These are phyloP conservation scores for Saturnispora saitoi DNA, from an alignment of 805 yeast species.

Conservation along the genomic window DNA sequence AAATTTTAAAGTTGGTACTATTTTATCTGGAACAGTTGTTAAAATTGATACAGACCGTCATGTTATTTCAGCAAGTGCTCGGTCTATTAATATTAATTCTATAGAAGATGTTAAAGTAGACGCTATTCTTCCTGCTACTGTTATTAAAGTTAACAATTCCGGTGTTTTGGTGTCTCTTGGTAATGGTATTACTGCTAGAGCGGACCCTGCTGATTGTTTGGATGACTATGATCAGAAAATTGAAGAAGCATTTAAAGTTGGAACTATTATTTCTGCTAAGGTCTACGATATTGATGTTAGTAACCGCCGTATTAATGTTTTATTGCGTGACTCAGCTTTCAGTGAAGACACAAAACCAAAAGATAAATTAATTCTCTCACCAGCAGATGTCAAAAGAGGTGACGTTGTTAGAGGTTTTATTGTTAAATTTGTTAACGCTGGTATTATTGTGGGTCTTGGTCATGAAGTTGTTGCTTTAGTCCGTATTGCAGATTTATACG, in stretches of 20 bases:
- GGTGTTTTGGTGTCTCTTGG: conserved; percentile 65
- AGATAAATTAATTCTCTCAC: conserved; percentile 41
- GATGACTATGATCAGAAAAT: conserved; percentile 53
- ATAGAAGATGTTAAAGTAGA: conserved; percentile 48
- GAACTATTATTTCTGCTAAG: conserved; percentile 51
- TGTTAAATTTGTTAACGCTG: conserved; percentile 62
- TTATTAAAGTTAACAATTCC: conserved; percentile 48
- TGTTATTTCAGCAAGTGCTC: conserved; percentile 30
- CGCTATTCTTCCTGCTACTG: conserved; percentile 49
- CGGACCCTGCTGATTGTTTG: conserved; percentile 71
- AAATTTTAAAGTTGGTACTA: conserved; percentile 66
- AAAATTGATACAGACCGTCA: conserved; percentile 47
- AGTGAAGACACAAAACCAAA: conserved; percentile 29
- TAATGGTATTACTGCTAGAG: conserved; percentile 49
- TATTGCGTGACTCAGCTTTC: conserved; percentile 40
- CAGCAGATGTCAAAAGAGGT: conserved; percentile 54
- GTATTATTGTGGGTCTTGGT: conserved; percentile 71
- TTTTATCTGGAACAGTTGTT: conserved; percentile 49
- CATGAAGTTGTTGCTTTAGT: conserved; percentile 68
- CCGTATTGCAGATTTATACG: conserved; percentile 73
- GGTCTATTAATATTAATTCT: conserved; percentile 33
- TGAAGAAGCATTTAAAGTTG: conserved; percentile 39
- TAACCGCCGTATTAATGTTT: conserved; percentile 49
- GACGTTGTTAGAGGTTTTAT: conserved; percentile 76
- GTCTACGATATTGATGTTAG: conserved; percentile 39